Evolutionary conservation across 2,329 filamentous ascomycete species (phyloP), one percentile per base, ranked within the genome.

Genomic region (Scleromitrula shiraiana): DNA sequence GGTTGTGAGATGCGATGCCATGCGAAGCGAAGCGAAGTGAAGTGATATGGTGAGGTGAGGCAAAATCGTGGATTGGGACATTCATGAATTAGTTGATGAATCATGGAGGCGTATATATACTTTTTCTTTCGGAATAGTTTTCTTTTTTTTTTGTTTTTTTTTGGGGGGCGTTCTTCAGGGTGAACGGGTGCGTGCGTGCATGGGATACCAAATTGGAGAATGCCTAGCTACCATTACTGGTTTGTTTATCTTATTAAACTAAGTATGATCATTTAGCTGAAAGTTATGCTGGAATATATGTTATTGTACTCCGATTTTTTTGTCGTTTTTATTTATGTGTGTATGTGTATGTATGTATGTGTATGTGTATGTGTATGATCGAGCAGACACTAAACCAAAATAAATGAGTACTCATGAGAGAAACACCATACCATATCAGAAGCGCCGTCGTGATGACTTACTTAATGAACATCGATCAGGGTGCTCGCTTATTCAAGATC

Each of bases 291-390:
- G 49, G 42, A 50, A 50, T 50, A 50, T 30, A 41, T n/a, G n/a
- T n/a, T 41, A 32, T 43, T 41, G 27, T 41, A 46, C 49, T 50
- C 49, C 43, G 38, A 41, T 22, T 23, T 47, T n/a, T 29, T 41
- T 30, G 10, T 17, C 29, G 12, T 3, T 9, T 30, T 20, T 7
- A 3, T 12, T 17, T 10, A 26, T 43, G 5, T 10, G 19, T 5
- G 15, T 29, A 12, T 29, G 24, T 26, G 58, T 54, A 22, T 64
- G 59, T 60, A 54, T 46, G n/a, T 58, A 61, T 51, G 57, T 27
- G 59, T 60, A 36, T 46, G 53, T 53, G 33, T 32, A n/a, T 37
- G 12, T 26, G 42, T 41, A 38, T 27, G 26, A n/a, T n/a, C n/a
- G n/a, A n/a, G n/a, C n/a, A n/a, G 24, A 14, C n/a, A 20, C 20